Evolutionary conservation across 2,329 filamentous ascomycete species (phyloP), one percentile per base, ranked within the genome.

Genomic region (Claviceps capensis): DNA sequence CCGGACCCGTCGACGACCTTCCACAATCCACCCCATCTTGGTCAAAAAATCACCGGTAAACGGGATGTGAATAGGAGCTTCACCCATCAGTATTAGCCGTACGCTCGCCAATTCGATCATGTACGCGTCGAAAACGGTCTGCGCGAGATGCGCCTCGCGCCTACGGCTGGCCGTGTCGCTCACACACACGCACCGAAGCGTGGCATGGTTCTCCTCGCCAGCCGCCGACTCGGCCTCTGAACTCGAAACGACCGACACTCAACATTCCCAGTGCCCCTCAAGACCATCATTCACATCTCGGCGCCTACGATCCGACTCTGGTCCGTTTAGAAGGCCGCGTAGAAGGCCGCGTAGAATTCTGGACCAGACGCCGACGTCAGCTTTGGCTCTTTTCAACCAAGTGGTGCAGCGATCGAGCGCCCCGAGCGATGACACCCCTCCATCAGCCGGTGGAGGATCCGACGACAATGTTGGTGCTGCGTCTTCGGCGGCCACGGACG

Each of bases 321-420:
- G 38, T 26, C 16, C 47, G 7, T 43, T 43, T 51, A 49, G 22
- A 34, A 55, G 5, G 45, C 52, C 13, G 23, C 23, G 37, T 7
- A 23, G 17, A 2, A 58, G 49, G 45, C 52, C 13, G 23, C 23
- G 37, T 7, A 23, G 17, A 2, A 58, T 48, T 9, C 9, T 47
- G 5, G 36, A 53, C 0, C 51, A 59, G 26, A 62, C 62, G 8
- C 53, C 62, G 38, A 62, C 62, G 8, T 53, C 62, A 4, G 62
- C 65, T 26, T 44, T 68, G 40, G 65, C 62, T 1, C 54, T 68
- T 16, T 69, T 68, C 61, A 65, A 67, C 46, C 63, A 68, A 13
- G 65, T 68, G n/a, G 63, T 67, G 49, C 61, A 58, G 14, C 49
- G 47, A 46, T 19, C 51, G 16, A 51, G 48, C 17, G 37, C 41